Percentiles rank a stretch among this genome's conserved stretches.
These are phyloP conservation scores for Volvox reticuliferus DNA, from an alignment of 139 green algal species.

Conservation along the genomic window DNA sequence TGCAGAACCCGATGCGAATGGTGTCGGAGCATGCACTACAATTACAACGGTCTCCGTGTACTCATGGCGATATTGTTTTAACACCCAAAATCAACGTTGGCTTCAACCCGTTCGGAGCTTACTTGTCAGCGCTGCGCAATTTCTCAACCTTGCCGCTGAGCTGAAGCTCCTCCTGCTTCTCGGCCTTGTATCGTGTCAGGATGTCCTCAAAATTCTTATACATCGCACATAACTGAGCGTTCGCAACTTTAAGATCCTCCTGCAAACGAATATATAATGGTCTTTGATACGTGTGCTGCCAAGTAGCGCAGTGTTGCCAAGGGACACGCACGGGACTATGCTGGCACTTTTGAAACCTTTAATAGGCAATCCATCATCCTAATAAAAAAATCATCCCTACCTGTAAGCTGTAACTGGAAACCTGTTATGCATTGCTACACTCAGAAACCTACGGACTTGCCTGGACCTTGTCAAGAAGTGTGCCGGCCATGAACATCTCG, in stretches of 20 bases:
- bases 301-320: too few relatives aligned
- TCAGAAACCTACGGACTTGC: not conserved
- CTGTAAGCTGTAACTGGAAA: not conserved
- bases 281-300: too few relatives aligned
- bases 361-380: too few relatives aligned
- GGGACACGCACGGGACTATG: too few relatives aligned
- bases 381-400: too few relatives aligned
- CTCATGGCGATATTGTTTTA: too few relatives aligned
- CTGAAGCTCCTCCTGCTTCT: conserved; percentile 46
- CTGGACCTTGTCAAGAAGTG: conserved; percentile 58
- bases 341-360: too few relatives aligned
- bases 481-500: conserved; percentile 83
- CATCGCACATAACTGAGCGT: not conserved
- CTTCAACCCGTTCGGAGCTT: not conserved
- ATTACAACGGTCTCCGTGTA: too few relatives aligned
- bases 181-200: conserved; percentile 7
- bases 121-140: conserved; percentile 34
- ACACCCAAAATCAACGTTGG: too few relatives aligned
- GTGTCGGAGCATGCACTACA: too few relatives aligned
- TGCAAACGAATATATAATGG: not conserved
- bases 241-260: conserved; percentile 21
- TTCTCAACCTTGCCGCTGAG: conserved; percentile 40
- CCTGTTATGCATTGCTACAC: not conserved
- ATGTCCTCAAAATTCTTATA: conserved; percentile 31
- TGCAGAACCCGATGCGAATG: too few relatives aligned